A percentile compares a stretch with the other conserved stretches of the same genome.
These are phyloP conservation scores for Pogostemon cablin DNA, from an alignment of 257 asterid species.

Conservation along the genomic window DNA sequence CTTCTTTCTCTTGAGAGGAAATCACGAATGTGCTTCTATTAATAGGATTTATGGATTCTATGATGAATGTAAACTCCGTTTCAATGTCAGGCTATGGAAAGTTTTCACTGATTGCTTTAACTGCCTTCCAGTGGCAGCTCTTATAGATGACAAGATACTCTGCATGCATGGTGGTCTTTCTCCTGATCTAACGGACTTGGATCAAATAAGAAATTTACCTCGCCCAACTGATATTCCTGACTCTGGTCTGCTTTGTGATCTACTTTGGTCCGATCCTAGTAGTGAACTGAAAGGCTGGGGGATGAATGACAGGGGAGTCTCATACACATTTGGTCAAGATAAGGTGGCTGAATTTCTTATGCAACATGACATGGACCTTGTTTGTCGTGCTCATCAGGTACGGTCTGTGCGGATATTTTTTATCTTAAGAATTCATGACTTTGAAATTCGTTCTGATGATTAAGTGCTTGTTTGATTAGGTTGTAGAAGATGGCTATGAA, in stretches of 20 bases:
- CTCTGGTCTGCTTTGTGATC: constrained; percentile 62
- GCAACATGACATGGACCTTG: constrained; percentile 62
- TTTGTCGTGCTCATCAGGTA: constrained; percentile 66
- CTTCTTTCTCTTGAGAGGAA: constrained; percentile 60
- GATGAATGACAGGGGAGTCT: constrained; percentile 59
- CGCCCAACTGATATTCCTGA: constrained; percentile 67
- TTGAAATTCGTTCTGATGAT: constrained; percentile 25
- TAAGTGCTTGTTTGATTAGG: constrained; percentile 37
- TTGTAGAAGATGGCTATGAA: constrained; percentile 58
- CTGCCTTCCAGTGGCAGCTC: constrained; percentile 70
- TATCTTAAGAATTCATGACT: not conserved
- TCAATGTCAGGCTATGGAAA: constrained; percentile 60
- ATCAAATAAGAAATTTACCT: constrained; percentile 56
- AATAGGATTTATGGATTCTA: constrained; percentile 66
- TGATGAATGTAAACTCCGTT: constrained; percentile 62
- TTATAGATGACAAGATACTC: constrained; percentile 61
- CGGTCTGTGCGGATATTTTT: not conserved
- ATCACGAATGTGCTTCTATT: constrained; percentile 64
- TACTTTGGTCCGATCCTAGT: constrained; percentile 67
- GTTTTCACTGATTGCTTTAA: constrained; percentile 60
- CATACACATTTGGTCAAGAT: constrained; percentile 54
- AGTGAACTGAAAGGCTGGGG: constrained; percentile 67
- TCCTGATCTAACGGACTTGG: constrained; percentile 53
- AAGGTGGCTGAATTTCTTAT: constrained; percentile 58
- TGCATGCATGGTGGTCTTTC: constrained; percentile 76